Conservation (phyloP, 441 rosid genomes). For the Geranium incanum region DNA sequence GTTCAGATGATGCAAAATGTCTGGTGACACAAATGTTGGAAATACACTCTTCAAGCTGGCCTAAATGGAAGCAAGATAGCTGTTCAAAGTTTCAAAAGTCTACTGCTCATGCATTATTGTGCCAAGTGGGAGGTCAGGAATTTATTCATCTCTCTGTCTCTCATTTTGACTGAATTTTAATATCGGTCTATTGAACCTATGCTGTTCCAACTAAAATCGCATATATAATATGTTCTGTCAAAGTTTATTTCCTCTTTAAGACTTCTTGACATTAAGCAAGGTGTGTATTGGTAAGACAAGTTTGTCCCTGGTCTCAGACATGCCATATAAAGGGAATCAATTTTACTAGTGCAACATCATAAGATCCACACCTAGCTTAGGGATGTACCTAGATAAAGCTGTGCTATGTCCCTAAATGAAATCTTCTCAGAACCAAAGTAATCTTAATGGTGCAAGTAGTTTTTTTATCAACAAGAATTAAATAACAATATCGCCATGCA, state of each 20-base stretch:
- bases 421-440: neutral
- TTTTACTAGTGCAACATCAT: neutral
- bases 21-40: conserved; percentile 84
- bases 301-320: neutral
- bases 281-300: neutral
- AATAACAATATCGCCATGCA: too few species aligned
- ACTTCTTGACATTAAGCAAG: neutral
- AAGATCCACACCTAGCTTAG: neutral
- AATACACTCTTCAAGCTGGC: conserved; percentile 67
- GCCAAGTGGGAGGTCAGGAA: conserved; percentile 79
- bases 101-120: conserved; percentile 66
- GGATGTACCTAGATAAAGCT: neutral
- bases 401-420: conserved; percentile 2
- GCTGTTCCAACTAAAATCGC: neutral
- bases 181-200: neutral
- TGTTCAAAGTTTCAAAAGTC: conserved; percentile 86
- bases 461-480: too few species aligned
- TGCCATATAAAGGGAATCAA: neutral
- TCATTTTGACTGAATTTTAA: neutral
- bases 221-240: neutral
- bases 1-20: conserved; percentile 56
- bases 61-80: conserved; percentile 66
- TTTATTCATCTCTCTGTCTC: conserved; percentile 14
- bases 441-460: neutral
- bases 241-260: neutral